phyloP scores from a whole-genome alignment of 768 basidiomycete species.

The Boletus sp. region DNA sequence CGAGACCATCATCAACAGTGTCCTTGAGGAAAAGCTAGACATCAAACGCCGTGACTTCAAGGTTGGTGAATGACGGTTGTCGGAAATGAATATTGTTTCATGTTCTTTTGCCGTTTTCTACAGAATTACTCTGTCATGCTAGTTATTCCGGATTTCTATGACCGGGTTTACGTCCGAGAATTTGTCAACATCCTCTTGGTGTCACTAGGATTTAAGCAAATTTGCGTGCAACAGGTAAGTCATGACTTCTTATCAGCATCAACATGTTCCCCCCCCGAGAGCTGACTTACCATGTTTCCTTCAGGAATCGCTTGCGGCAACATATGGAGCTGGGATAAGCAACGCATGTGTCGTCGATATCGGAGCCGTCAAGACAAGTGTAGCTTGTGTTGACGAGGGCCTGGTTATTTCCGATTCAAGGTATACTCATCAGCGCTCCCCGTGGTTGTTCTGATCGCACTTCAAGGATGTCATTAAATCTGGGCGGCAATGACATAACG shows the following conservation, averaged over 20 bases:
- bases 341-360: conserved; percentile 96
- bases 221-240: conserved; percentile 84
- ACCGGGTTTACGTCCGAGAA: conserved; percentile 78
- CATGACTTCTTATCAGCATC: neutral
- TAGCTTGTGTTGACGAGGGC: conserved; percentile 95
- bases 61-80: conserved; percentile 37
- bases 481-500: conserved; percentile 95
- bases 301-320: conserved; percentile 89
- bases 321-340: conserved; percentile 92
- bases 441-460: conserved; percentile 2
- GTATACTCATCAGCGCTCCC: conserved; percentile 38
- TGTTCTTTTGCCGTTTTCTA: neutral
- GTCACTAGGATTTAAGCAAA: conserved; percentile 87
- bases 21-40: conserved; percentile 58
- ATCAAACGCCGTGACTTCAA: conserved; percentile 55
- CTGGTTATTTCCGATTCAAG: conserved; percentile 83
- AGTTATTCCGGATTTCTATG: conserved; percentile 90
- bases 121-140: conserved; percentile 87
- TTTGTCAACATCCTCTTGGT: conserved; percentile 69
- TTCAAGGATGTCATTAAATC: conserved; percentile 69
- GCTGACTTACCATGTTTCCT: neutral
- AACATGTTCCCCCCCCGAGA: too few relatives aligned
- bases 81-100: neutral
- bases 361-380: conserved; percentile 77
- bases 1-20: conserved; percentile 59